These are phyloP conservation scores for Pythium chondricola DNA, from an alignment of 352 stramenopile species.

Conservation along the genomic window DNA sequence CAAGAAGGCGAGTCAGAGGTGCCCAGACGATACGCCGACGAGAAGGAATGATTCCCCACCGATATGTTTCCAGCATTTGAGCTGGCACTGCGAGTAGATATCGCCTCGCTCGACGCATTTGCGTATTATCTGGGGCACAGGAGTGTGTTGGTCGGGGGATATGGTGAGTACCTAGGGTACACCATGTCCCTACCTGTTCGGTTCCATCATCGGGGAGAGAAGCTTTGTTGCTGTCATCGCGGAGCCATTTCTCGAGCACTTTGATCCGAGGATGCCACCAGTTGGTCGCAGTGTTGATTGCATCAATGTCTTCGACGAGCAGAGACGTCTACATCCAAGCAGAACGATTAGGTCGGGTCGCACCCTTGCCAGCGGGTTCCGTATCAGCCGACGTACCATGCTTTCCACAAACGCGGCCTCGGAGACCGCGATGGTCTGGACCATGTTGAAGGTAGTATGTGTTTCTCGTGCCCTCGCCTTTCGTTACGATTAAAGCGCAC, in stretches of 20 bases:
- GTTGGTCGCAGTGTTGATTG: slow-evolving; percentile 28
- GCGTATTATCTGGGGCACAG: slow-evolving; percentile 45
- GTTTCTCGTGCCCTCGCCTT: no score
- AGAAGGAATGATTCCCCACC: not conserved
- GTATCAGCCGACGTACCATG: slow-evolving; percentile 26
- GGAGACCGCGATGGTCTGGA: slow-evolving; percentile 48
- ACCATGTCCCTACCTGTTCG: slow-evolving; percentile 59
- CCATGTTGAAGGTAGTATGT: slow-evolving; percentile 21
- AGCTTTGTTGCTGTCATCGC: slow-evolving; percentile 47
- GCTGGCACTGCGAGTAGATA: slow-evolving; percentile 48
- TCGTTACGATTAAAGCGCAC: no score
- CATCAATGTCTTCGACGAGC: slow-evolving; percentile 39
- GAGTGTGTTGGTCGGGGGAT: no score
- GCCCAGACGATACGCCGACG: no score
- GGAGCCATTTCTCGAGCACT: slow-evolving; percentile 65
- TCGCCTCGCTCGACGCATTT: slow-evolving; percentile 64
- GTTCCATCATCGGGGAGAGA: slow-evolving; percentile 61
- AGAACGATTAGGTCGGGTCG: not conserved
- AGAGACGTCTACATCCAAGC: slow-evolving; percentile 42
- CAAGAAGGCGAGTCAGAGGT: not conserved
- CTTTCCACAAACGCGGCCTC: slow-evolving; percentile 43
- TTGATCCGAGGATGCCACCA: slow-evolving; percentile 72
- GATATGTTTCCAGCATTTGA: slow-evolving; percentile 80
- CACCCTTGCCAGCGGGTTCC: not conserved
- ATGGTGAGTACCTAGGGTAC: no score